phyloP scores from a whole-genome alignment of 2,329 filamentous ascomycete genomes.

The Ophiostoma ips region DNA sequence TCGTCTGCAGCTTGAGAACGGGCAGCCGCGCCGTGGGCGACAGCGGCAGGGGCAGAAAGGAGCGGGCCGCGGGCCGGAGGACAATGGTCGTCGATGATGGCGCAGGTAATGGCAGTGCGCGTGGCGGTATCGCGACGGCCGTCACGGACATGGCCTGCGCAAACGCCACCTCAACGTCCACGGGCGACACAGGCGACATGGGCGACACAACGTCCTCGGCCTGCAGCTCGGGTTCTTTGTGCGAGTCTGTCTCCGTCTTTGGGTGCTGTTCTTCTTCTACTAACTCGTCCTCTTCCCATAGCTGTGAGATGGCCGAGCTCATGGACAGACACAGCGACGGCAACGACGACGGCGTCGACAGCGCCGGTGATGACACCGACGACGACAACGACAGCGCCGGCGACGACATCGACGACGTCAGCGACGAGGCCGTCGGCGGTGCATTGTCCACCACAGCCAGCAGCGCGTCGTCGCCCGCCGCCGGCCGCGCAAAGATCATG shows the following conservation, averaged over 20 bases:
- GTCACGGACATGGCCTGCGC: too few species aligned
- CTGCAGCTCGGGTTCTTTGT: too few species aligned
- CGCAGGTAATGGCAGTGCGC: neutral
- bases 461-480: neutral
- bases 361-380: neutral
- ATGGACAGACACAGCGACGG: neutral
- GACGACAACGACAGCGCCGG: slow-evolving; percentile 1
- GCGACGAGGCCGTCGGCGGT: slow-evolving; percentile 13
- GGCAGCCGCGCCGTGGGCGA: slow-evolving; percentile 13
- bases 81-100: neutral
- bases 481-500: slow-evolving; percentile 1
- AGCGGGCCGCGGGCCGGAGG: neutral
- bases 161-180: neutral
- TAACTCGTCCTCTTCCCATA: neutral
- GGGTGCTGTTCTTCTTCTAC: neutral
- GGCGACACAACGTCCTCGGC: neutral
- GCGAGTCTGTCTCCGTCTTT: neutral
- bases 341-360: slow-evolving; percentile 14
- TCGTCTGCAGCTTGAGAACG: slow-evolving; percentile 29
- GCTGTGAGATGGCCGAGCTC: neutral
- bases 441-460: neutral
- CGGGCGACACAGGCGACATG: neutral
- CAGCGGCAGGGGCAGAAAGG: neutral
- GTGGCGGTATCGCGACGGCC: neutral
- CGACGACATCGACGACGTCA: neutral